Evolutionary conservation across 305 asterid genomes (phyloP), one percentile per base, ranked within the genome.

Genomic region (Lippia alba): DNA sequence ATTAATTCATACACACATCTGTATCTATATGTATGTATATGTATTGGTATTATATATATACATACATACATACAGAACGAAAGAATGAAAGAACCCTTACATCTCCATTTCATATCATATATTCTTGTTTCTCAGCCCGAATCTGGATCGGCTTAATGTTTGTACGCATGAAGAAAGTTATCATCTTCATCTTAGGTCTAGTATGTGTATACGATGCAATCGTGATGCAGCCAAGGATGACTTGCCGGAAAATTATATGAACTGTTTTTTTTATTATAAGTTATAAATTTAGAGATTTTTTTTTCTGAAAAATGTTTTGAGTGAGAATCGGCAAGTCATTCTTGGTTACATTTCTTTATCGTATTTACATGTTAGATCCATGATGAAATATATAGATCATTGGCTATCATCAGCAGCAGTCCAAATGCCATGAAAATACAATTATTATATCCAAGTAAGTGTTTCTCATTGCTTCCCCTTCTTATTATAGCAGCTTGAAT

Each of bases 201-300:
- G 68, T 74, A 81, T 78, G 83, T 78, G 77, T 46, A 59, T 61
- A 72, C 72, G 81, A 81, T n/a, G 77, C 49, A 51, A 39, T 50
- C 39, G 69, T 65, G 24, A 15, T 75, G 86, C 76, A 81, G 86
- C 83, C 86, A 81, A 81, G 83, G 79, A 78, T 81, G 86, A 78
- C 54, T 81, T 78, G 86, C 83, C 86, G 83, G 50, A 30, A 14
- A 33, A 9, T 16, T 9, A 46, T 3, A 46, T 46, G 15, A 46
- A 3, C 0, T 10, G 1, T 3, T 12, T 3, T 46, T 46, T 46
- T 46, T 1, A 8, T 14, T 48, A 12, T 12, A 48, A 48, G 14
- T 48, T 48, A 12, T 10, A 10, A 8, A 46, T 9, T 3, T 46
- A 46, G 30, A 19, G 45, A 15, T 65, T 39, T 32, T 45, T 18